Evolutionary conservation across 2,329 filamentous ascomycete genomes (phyloP).

Genomic region (Akanthomyces dipterigenus): DNA sequence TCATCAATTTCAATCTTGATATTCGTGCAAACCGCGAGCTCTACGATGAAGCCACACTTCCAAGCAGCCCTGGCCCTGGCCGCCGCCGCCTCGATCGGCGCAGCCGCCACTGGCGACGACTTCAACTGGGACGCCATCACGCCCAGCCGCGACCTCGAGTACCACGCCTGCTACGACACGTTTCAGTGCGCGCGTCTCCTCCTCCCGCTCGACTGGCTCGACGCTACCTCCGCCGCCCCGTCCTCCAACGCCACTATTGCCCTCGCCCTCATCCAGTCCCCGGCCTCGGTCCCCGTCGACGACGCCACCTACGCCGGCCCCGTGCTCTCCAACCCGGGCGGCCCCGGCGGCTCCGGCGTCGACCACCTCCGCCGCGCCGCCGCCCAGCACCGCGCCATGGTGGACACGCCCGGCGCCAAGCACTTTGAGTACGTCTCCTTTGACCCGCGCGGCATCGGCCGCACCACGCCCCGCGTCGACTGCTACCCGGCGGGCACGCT

Average conservation of each 20-base stretch:
- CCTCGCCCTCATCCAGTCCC: conserved; percentile 35
- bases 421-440: conserved; percentile 38
- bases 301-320: conserved; percentile 35
- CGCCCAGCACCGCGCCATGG: conserved; percentile 21
- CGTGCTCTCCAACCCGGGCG: conserved; percentile 39
- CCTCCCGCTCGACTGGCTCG: conserved; percentile 37
- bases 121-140: conserved; percentile 32
- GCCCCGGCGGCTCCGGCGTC: conserved; percentile 37
- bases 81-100: neutral
- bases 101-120: neutral
- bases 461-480: conserved; percentile 30
- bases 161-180: conserved; percentile 32
- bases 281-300: conserved; percentile 30
- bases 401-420: conserved; percentile 21
- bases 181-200: conserved; percentile 35
- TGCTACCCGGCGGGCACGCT: conserved; percentile 29
- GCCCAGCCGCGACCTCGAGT: conserved; percentile 29
- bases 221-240: conserved; percentile 19
- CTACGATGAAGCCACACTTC: neutral
- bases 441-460: conserved; percentile 36
- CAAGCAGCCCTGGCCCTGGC: neutral
- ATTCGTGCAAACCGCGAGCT: neutral
- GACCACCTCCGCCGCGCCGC: conserved; percentile 20
- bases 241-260: conserved; percentile 24
- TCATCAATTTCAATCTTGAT: neutral